phyloP scores from a whole-genome alignment of 192 early-diverging fungal genomes.

The Gryganskiella cystojenkinii region DNA sequence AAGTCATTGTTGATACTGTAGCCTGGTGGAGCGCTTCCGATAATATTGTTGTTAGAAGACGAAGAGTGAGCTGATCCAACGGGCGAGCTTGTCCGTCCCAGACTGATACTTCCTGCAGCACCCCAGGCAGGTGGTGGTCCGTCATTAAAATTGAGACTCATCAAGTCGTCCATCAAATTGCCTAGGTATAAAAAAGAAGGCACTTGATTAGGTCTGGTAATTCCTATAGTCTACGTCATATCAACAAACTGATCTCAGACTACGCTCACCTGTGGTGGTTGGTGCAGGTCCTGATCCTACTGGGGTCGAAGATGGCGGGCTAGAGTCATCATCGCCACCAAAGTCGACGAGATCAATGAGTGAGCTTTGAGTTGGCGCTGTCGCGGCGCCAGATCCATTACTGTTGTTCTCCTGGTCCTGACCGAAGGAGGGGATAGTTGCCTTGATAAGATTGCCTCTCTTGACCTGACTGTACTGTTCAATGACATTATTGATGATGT shows the following conservation, averaged over 20 bases:
- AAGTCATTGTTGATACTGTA: slow-evolving; percentile 14
- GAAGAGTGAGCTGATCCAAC: slow-evolving; percentile 3
- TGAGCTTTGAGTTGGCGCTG: slow-evolving; percentile 42
- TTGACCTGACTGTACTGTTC: slow-evolving; percentile 72
- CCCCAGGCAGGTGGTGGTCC: slow-evolving; percentile 47
- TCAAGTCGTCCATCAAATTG: slow-evolving; percentile 52
- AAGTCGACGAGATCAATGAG: slow-evolving; percentile 63
- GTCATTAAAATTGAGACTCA: slow-evolving; percentile 53
- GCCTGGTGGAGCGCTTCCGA: slow-evolving; percentile 10
- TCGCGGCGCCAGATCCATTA: slow-evolving; percentile 19
- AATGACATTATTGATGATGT: slow-evolving; percentile 86
- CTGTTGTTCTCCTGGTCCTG: slow-evolving; percentile 13
- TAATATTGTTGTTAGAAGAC: neutral
- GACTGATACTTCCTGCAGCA: slow-evolving; percentile 50
- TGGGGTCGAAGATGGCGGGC: neutral
- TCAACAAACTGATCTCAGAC: too few relatives aligned
- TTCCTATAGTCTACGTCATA: too few relatives aligned
- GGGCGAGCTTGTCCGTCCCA: slow-evolving; percentile 17
- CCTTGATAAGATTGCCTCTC: slow-evolving; percentile 59
- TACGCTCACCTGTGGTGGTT: slow-evolving; percentile 21
- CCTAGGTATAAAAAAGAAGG: slow-evolving; percentile 1
- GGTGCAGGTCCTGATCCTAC: slow-evolving; percentile 17
- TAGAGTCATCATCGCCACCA: slow-evolving; percentile 9
- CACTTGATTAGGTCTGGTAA: neutral
- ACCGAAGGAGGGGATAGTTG: slow-evolving; percentile 11